Evolutionary conservation across 768 basidiomycete genomes (phyloP).

Genomic region (Termitomyces sp.): DNA sequence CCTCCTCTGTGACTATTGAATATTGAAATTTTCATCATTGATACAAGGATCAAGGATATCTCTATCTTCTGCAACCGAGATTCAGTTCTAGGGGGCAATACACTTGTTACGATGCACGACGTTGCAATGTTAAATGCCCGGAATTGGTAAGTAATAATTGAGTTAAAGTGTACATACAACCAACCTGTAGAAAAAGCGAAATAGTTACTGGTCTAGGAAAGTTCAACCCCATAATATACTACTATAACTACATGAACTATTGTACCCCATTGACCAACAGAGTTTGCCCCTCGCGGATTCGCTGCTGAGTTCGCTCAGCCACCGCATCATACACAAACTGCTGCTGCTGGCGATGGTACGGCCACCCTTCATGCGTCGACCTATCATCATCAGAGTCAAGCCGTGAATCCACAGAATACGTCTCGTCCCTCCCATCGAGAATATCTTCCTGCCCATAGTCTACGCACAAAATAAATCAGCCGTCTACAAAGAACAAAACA

Average conservation of each 20-base stretch:
- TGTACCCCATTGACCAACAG: conserved; percentile 45
- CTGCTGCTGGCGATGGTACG: conserved; percentile 48
- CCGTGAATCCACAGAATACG: conserved; percentile 29
- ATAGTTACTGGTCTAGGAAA: not conserved
- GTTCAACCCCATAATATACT: not conserved
- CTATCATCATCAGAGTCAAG: conserved; percentile 47
- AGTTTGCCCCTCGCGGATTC: conserved; percentile 42
- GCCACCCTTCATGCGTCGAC: conserved; percentile 22
- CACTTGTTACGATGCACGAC: too few relatives aligned
- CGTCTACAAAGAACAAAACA: not conserved
- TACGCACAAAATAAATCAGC: not conserved
- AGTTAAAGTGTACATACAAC: not conserved
- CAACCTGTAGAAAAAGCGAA: not conserved
- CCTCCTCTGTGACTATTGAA: too few relatives aligned
- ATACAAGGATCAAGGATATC: too few relatives aligned
- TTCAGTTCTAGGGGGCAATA: too few relatives aligned
- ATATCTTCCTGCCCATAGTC: conserved; percentile 55
- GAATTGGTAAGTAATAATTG: too few relatives aligned
- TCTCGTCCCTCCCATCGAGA: conserved; percentile 39
- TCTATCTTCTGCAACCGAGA: too few relatives aligned
- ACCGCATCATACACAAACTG: conserved; percentile 92
- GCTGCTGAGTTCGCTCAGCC: conserved; percentile 71
- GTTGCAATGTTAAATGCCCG: too few relatives aligned
- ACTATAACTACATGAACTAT: conserved; percentile 21
- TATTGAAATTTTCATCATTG: too few relatives aligned